Conservation (phyloP, 2,329 filamentous ascomycete species). For the Trichocomaceae sp. region DNA sequence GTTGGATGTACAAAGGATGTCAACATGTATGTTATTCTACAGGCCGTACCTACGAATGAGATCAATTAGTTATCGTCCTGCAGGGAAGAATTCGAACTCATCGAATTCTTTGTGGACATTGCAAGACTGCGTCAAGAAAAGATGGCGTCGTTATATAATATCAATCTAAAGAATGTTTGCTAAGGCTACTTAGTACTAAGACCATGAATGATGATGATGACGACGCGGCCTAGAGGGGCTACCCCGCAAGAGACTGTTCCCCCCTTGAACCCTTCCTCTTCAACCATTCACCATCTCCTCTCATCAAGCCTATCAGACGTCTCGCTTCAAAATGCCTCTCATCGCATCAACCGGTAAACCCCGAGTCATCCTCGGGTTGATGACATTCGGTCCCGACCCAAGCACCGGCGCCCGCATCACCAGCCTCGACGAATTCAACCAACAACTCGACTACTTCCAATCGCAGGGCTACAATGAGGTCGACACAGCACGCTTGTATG, state of each 20-base stretch:
- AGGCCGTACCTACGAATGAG: no score
- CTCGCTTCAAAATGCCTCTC: constrained; percentile 28
- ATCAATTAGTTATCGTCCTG: no score
- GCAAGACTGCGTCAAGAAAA: no score
- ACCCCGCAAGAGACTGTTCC: neutral
- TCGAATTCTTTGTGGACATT: no score
- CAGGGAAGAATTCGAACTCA: no score
- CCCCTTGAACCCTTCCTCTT: neutral
- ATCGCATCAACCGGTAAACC: constrained; percentile 45
- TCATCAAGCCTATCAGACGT: neutral
- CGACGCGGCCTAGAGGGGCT: neutral
- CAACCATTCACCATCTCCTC: neutral
- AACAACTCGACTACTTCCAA: constrained; percentile 68
- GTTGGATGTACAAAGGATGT: no score
- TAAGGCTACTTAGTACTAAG: no score
- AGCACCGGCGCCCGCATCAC: constrained; percentile 65
- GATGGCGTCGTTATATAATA: no score
- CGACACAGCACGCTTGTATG: constrained; percentile 73
- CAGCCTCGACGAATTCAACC: constrained; percentile 60
- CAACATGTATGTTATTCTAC: no score
- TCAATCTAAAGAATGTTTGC: no score
- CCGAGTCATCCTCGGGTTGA: constrained; percentile 73
- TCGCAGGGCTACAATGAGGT: constrained; percentile 74
- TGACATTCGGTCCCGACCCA: constrained; percentile 71
- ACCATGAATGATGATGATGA: no score